Evolutionary conservation across 1,284 basidiomycete species (phyloP).

Genomic region (Austroboletus rostrupii): DNA sequence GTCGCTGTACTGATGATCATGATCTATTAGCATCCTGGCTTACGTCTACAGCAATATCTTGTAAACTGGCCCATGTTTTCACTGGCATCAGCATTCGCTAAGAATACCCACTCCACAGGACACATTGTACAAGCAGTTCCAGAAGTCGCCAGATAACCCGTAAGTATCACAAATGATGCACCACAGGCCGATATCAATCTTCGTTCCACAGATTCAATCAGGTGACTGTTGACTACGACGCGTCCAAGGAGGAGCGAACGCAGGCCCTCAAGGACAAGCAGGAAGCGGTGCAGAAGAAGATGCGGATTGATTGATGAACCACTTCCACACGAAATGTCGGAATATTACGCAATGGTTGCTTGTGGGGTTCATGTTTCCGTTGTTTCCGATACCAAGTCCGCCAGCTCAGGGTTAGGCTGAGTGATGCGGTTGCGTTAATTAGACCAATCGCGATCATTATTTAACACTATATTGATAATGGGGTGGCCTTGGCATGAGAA

Average conservation of each 20-base stretch:
- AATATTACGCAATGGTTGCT: neutral
- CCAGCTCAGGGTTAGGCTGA: neutral
- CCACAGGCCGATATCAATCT: conserved; percentile 5
- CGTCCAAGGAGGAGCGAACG: conserved; percentile 78
- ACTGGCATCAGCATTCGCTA: conserved; percentile 3
- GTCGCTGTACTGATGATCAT: conserved; percentile 12
- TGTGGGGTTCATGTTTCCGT: neutral
- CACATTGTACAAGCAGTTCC: conserved; percentile 76
- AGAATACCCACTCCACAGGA: conserved; percentile 42
- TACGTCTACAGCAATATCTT: conserved; percentile 83
- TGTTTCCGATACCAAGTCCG: conserved; percentile 7
- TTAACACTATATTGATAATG: conserved; percentile 2
- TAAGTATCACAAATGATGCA: conserved; percentile 37
- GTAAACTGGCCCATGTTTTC: conserved; percentile 36
- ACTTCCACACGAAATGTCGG: neutral
- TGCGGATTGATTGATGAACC: conserved; percentile 32
- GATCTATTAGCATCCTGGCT: conserved; percentile 63
- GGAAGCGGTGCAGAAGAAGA: conserved; percentile 45
- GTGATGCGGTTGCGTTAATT: neutral
- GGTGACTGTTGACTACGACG: conserved; percentile 72
- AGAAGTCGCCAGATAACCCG: conserved; percentile 89
- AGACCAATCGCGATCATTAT: conserved; percentile 6
- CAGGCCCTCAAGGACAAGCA: conserved; percentile 62
- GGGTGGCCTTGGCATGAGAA: conserved; percentile 6
- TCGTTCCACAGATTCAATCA: conserved; percentile 70